Conservation (phyloP, 2,329 filamentous ascomycete genomes). For the Sclerotinia borealis region DNA sequence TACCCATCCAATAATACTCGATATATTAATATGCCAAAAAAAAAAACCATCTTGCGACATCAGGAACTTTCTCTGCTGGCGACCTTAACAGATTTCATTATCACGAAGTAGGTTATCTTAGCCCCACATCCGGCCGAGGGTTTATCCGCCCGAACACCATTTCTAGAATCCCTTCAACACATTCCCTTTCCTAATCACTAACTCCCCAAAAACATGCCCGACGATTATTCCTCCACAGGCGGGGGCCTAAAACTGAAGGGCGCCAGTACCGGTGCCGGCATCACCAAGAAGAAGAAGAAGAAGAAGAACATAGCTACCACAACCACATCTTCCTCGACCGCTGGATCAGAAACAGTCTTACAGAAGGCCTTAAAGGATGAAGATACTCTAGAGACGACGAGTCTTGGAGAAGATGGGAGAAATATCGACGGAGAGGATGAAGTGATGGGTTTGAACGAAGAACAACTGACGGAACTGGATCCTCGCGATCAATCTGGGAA, state of each 20-base stretch:
- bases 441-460: slow-evolving; percentile 14
- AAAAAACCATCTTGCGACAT: too few species aligned
- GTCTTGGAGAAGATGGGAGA: background rate
- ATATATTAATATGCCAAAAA: too few species aligned
- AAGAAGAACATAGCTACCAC: slow-evolving; percentile 34
- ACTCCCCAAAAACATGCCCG: slow-evolving; percentile 51
- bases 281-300: slow-evolving; percentile 58
- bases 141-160: background rate
- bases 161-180: background rate
- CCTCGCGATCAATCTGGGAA: slow-evolving; percentile 45
- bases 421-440: background rate
- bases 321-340: background rate
- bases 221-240: slow-evolving; percentile 65
- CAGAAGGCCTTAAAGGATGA: slow-evolving; percentile 25
- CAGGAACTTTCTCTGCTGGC: too few species aligned
- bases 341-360: slow-evolving; percentile 42
- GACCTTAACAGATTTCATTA: too few species aligned
- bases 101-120: too few species aligned
- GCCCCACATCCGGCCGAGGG: background rate
- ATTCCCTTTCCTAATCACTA: background rate
- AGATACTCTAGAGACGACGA: slow-evolving; percentile 21
- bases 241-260: slow-evolving; percentile 85
- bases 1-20: too few species aligned
- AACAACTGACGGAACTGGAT: slow-evolving; percentile 26
- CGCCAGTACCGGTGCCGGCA: slow-evolving; percentile 53